Conservation (phyloP, 495 filamentous ascomycete genomes). For the Hyaloscypha hepaticicola region DNA sequence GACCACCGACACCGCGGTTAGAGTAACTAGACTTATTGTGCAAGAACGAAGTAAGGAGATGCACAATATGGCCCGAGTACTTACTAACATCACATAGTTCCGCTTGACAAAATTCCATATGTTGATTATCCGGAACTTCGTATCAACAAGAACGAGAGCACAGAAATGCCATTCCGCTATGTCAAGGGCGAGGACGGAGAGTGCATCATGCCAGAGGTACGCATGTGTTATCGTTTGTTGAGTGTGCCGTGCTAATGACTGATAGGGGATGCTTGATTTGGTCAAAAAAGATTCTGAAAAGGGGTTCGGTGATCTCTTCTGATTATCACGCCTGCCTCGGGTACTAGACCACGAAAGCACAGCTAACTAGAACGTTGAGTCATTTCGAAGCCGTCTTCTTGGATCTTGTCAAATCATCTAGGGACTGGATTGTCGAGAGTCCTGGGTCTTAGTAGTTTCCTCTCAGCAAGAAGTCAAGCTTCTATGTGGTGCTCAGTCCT, state of each 20-base stretch:
- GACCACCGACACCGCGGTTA: conserved; percentile 96
- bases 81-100: conserved; percentile 46
- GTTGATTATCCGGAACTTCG: conserved; percentile 84
- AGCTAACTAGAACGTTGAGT: too few species aligned
- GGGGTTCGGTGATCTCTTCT: conserved; percentile 83
- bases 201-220: conserved; percentile 87
- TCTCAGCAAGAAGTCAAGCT: too few species aligned
- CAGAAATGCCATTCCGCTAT: conserved; percentile 97
- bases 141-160: conserved; percentile 88
- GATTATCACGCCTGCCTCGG: neutral
- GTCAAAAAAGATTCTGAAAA: conserved; percentile 95
- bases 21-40: conserved; percentile 86
- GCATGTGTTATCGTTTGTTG: conserved; percentile 24
- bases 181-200: conserved; percentile 71
- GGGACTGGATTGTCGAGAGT: too few species aligned
- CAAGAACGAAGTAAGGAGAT: conserved; percentile 67
- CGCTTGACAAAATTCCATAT: conserved; percentile 73
- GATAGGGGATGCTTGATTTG: conserved; percentile 86
- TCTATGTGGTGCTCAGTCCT: too few species aligned
- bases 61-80: neutral
- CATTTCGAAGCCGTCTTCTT: too few species aligned
- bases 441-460: too few species aligned
- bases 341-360: too few species aligned
- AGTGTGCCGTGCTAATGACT: conserved; percentile 10
- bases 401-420: too few species aligned